Evolutionary conservation across 768 basidiomycete genomes (phyloP).

Genomic region (Suillus subluteus): DNA sequence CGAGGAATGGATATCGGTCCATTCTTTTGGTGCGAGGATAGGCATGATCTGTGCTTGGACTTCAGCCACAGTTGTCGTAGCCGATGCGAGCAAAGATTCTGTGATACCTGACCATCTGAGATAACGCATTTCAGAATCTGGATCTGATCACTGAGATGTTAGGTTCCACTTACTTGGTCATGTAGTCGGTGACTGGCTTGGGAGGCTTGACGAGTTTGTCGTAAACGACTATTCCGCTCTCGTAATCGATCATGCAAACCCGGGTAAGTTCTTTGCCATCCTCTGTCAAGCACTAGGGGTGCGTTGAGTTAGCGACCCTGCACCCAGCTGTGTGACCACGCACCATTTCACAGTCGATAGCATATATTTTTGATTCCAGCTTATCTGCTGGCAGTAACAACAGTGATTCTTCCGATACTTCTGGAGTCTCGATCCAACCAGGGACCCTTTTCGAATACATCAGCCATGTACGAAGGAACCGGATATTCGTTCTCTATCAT

Average conservation of each 20-base stretch:
- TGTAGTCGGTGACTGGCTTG: conserved; percentile 85
- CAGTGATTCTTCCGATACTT: conserved; percentile 37
- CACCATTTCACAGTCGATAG: conserved; percentile 98
- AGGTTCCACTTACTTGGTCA: conserved; percentile 70
- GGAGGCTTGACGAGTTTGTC: conserved; percentile 90
- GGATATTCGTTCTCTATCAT: conserved; percentile 97
- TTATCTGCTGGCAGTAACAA: conserved; percentile 35
- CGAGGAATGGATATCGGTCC: conserved; percentile 72
- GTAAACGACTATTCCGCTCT: conserved; percentile 72
- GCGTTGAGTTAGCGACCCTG: conserved; percentile 3
- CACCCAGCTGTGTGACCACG: conserved; percentile 20
- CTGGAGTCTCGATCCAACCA: conserved; percentile 89
- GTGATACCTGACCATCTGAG: conserved; percentile 93
- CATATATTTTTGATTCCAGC: conserved; percentile 61
- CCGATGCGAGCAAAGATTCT: conserved; percentile 61
- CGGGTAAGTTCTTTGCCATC: conserved; percentile 90
- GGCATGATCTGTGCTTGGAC: conserved; percentile 75
- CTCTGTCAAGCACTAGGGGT: conserved; percentile 77
- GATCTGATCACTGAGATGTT: neutral
- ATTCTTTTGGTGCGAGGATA: conserved; percentile 55
- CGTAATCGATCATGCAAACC: conserved; percentile 81
- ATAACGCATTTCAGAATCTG: conserved; percentile 2
- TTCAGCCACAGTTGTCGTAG: conserved; percentile 78
- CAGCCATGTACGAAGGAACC: conserved; percentile 81
- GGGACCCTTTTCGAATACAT: conserved; percentile 60